These are phyloP conservation scores for Nepenthes mirabilis DNA, from an alignment of 148 eudicot species.

Conservation along the genomic window DNA sequence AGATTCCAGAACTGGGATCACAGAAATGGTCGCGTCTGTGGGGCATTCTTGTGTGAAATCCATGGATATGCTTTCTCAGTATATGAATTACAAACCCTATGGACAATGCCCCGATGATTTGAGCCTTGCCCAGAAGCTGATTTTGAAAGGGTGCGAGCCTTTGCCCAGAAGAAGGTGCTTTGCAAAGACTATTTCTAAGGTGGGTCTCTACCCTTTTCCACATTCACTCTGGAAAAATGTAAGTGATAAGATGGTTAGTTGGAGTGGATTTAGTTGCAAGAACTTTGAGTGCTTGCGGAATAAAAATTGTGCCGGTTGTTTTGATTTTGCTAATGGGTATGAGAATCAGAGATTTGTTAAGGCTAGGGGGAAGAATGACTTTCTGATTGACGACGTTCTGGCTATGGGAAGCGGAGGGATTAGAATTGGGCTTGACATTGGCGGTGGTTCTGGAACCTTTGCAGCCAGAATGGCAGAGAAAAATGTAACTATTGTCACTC, in stretches of 20 bases:
- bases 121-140: slow-evolving; percentile 62
- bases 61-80: slow-evolving; percentile 42
- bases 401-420: slow-evolving; percentile 53
- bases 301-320: slow-evolving; percentile 61
- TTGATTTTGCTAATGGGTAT: slow-evolving; percentile 46
- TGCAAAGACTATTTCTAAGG: slow-evolving; percentile 48
- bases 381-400: slow-evolving; percentile 70
- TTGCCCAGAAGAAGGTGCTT: slow-evolving; percentile 82
- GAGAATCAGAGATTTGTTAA: slow-evolving; percentile 59
- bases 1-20: slow-evolving; percentile 87
- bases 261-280: slow-evolving; percentile 85
- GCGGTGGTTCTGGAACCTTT: slow-evolving; percentile 84
- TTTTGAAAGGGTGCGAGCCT: slow-evolving; percentile 73
- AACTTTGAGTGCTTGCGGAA: slow-evolving; percentile 64
- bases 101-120: slow-evolving; percentile 80
- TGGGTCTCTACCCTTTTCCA: slow-evolving; percentile 51
- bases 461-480: slow-evolving; percentile 92
- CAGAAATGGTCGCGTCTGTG: slow-evolving; percentile 87
- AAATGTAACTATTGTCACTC: slow-evolving; percentile 64
- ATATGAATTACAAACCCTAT: slow-evolving; percentile 55
- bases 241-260: slow-evolving; percentile 62
- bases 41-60: slow-evolving; percentile 79
- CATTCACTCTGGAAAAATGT: slow-evolving; percentile 64
- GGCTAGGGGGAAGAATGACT: slow-evolving; percentile 58
- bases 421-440: slow-evolving; percentile 65